These are phyloP conservation scores for Diversispora epigaea DNA, from an alignment of 192 early-diverging fungal species.

Conservation along the genomic window DNA sequence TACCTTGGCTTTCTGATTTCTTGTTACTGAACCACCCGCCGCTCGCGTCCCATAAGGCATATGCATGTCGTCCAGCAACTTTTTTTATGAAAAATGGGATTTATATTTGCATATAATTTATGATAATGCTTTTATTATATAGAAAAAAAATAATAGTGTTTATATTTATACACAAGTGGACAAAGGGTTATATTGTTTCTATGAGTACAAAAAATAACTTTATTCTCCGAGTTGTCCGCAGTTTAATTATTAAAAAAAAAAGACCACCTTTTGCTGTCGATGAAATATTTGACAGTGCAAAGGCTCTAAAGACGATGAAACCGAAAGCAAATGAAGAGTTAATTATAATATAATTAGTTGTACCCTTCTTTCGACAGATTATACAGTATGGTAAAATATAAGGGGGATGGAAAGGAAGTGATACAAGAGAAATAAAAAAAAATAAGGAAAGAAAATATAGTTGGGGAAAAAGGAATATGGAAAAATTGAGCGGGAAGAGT, in stretches of 20 bases:
- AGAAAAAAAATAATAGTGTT: slow-evolving; percentile 1
- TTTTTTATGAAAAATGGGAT: slow-evolving; percentile 19
- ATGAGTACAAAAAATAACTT: slow-evolving; percentile 5
- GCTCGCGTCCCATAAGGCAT: slow-evolving; percentile 15
- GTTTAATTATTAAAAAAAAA: neutral
- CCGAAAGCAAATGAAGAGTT: neutral
- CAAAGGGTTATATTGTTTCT: slow-evolving; percentile 20
- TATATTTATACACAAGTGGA: slow-evolving; percentile 18
- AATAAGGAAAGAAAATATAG: neutral
- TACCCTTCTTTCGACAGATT: neutral
- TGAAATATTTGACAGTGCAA: neutral
- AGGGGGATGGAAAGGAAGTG: slow-evolving; percentile 13
- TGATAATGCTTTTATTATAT: neutral
- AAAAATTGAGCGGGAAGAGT: slow-evolving; percentile 9
- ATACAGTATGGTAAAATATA: slow-evolving; percentile 5
- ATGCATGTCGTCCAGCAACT: slow-evolving; percentile 37
- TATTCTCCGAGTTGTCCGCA: slow-evolving; percentile 2
- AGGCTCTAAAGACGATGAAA: neutral
- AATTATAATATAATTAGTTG: neutral
- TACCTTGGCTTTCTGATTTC: slow-evolving; percentile 51
- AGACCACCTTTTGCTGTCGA: neutral
- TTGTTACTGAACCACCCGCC: slow-evolving; percentile 13
- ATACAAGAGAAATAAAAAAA: slow-evolving; percentile 13
- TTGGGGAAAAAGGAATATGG: neutral
- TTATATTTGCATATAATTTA: slow-evolving; percentile 25